Percentiles rank a stretch among this genome's conserved stretches.
Evolutionary conservation across 345 rosid species (phyloP).

Genomic region (Brassica cretica): DNA sequence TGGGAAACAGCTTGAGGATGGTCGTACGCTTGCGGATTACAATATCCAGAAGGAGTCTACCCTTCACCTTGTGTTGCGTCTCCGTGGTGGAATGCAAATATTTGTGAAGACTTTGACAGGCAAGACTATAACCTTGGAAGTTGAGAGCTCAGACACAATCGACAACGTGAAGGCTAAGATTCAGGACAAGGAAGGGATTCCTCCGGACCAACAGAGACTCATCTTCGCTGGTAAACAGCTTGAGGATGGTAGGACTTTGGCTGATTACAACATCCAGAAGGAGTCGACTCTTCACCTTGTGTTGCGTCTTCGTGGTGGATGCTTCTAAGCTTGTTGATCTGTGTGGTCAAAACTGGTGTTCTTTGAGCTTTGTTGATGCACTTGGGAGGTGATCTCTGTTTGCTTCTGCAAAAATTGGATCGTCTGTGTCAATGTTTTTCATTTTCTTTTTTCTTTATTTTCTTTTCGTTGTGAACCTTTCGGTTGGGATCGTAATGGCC

Average conservation of each 20-base stretch:
- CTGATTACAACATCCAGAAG: constrained; percentile 29
- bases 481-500: constrained; percentile 10
- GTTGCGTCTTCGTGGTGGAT: constrained; percentile 38
- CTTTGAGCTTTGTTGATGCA: background rate
- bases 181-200: constrained; percentile 34
- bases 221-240: constrained; percentile 37
- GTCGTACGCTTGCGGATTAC: constrained; percentile 40
- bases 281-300: constrained; percentile 28
- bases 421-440: background rate
- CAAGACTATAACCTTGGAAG: constrained; percentile 14
- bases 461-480: background rate
- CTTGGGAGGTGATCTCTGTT: constrained; percentile 2
- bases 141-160: constrained; percentile 29
- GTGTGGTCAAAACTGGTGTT: constrained; percentile 10
- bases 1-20: constrained; percentile 39
- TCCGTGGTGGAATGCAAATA: constrained; percentile 39
- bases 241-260: constrained; percentile 20
- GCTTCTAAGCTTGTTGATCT: constrained; percentile 15
- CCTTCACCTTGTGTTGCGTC: constrained; percentile 36
- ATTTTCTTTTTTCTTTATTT: background rate
- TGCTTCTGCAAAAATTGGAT: background rate
- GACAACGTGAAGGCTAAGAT: constrained; percentile 26
- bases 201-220: constrained; percentile 33
- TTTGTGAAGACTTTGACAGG: constrained; percentile 27
- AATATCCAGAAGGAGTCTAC: constrained; percentile 45